Percentiles rank a stretch among this genome's conserved stretches.
Evolutionary conservation across 2,329 filamentous ascomycete species (phyloP).

Genomic region (Fusarium sp.): DNA sequence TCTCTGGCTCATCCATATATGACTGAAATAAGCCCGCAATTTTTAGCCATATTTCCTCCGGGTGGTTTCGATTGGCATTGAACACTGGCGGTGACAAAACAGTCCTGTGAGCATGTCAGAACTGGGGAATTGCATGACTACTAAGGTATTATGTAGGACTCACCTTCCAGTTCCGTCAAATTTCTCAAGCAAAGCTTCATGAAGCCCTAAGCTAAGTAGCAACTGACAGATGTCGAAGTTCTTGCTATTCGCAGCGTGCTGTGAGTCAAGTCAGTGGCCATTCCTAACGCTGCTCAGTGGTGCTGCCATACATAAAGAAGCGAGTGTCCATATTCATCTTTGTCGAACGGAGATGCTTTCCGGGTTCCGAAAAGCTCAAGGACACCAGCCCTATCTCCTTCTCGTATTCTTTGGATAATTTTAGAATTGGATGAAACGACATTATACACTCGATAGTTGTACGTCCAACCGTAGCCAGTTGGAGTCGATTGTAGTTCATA

Average conservation of each 20-base stretch:
- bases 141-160: too few species aligned
- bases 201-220: constrained; percentile 27
- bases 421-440: constrained; percentile 23
- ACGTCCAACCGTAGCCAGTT: neutral
- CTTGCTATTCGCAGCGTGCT: constrained; percentile 23
- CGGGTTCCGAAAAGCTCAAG: constrained; percentile 33
- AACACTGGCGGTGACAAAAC: neutral
- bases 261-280: fast-evolving
- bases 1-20: constrained; percentile 34
- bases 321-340: neutral
- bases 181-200: neutral
- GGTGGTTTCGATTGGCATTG: fast-evolving
- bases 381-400: constrained; percentile 33
- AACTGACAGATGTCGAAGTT: constrained; percentile 31
- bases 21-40: constrained; percentile 34
- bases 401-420: constrained; percentile 10
- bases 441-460: constrained; percentile 38
- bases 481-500: constrained; percentile 30
- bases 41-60: neutral
- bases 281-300: neutral
- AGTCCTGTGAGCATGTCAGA: constrained; percentile 6
- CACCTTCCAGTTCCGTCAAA: too few species aligned
- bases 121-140: neutral
- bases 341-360: constrained; percentile 43
- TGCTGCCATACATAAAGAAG: constrained; percentile 33